Evolutionary conservation across 1,284 basidiomycete species (phyloP), one percentile per base, ranked within the genome.

Genomic region (Thecaphora thlaspeos): DNA sequence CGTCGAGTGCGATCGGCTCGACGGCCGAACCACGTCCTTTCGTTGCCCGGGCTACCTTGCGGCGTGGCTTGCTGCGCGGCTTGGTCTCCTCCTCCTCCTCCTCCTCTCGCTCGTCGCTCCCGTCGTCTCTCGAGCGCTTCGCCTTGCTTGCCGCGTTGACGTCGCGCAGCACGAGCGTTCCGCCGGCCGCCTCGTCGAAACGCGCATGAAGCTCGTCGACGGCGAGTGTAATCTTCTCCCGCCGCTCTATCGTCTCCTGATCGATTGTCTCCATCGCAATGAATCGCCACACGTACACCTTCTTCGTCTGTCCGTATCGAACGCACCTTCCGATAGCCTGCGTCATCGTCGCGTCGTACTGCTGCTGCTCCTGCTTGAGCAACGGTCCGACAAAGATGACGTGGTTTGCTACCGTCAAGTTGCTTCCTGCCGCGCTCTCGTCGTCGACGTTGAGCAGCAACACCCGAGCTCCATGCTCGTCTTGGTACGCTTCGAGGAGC

Each of bases 321-420:
- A 70, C 54, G 39, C 62, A 65, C 23, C 69, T 43, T 4, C 69
- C 67, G 24, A 58, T 65, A 2, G 67, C 69, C 41, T 71, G 68
- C 46, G 68, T 61, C 63, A 70, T 66, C 23, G 69, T 71, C 0
- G 62, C 63, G 11, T 57, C 45, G 43, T 71, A 71, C 52, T 66
- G 64, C 52, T 70, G 55, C 43, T 53, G 53, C 21, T 71, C 61
- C 88, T 88, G 79, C 87, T 90, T 84, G 19, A 93, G 85, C 30
- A 96, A 82, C 2, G 92, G 92, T 3, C 90, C 92, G 46, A 96
- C 81, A 83, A 96, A 96, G 75, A 96, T 88, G 32, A 90, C 92
- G 71, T 94, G 91, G 80, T 93, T 96, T 15, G 93, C 92, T 18
- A 85, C 87, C 1, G 92, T 95, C 71, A 96, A 80, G 77, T 96